Evolutionary conservation across 805 yeast species (phyloP).

Genomic region (Yamadazyma nakazawae): DNA sequence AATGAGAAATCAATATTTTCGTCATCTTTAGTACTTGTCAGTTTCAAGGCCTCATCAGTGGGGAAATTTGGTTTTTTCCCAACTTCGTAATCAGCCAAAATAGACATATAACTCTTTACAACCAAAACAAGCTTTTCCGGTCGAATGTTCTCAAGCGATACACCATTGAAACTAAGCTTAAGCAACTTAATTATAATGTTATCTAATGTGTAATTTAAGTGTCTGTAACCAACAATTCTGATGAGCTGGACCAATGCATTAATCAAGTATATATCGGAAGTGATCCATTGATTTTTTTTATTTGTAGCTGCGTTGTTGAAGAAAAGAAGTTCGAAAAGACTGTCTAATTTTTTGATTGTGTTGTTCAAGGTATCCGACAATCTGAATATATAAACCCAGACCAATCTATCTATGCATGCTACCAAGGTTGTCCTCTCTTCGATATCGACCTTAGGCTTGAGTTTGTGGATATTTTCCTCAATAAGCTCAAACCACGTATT

Average conservation of each 20-base stretch:
- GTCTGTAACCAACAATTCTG: slow-evolving; percentile 75
- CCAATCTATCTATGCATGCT: slow-evolving; percentile 64
- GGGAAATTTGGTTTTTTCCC: slow-evolving; percentile 73
- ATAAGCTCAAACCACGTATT: slow-evolving; percentile 67
- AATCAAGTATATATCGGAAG: slow-evolving; percentile 57
- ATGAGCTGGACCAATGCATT: slow-evolving; percentile 68
- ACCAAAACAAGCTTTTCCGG: slow-evolving; percentile 73
- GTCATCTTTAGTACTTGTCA: background rate
- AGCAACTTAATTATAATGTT: slow-evolving; percentile 71
- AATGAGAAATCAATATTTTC: slow-evolving; percentile 30
- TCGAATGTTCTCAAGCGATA: slow-evolving; percentile 54
- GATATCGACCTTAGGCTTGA: slow-evolving; percentile 58
- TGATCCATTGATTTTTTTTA: slow-evolving; percentile 74
- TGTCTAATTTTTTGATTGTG: slow-evolving; percentile 74
- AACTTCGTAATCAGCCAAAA: slow-evolving; percentile 58
- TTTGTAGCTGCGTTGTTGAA: slow-evolving; percentile 36
- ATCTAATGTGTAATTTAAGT: slow-evolving; percentile 76
- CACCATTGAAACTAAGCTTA: slow-evolving; percentile 56
- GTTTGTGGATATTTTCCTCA: slow-evolving; percentile 54
- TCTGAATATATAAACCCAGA: slow-evolving; percentile 89
- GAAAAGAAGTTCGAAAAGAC: slow-evolving; percentile 55
- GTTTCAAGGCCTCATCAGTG: slow-evolving; percentile 41
- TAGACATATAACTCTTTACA: slow-evolving; percentile 66
- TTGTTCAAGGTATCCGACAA: slow-evolving; percentile 86
- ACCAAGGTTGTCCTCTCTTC: slow-evolving; percentile 55